Evolutionary conservation across 2,329 filamentous ascomycete genomes (phyloP), one percentile per base, ranked within the genome.

Genomic region (Tolypocladium sp.): DNA sequence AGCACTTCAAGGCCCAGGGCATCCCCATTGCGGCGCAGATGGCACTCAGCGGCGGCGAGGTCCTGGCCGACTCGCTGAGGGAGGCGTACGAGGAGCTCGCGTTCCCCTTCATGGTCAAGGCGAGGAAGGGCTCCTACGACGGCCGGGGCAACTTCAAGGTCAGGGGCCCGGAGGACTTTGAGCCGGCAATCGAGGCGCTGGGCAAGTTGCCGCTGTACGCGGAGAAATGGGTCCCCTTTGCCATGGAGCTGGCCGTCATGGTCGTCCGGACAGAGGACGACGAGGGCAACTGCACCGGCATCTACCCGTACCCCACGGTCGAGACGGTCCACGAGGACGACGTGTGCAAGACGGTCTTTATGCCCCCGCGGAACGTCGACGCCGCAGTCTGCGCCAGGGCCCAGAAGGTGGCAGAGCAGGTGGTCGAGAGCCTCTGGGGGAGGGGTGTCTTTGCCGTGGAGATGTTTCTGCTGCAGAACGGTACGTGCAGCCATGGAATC

Each of bases 371-470:
- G 42, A 80, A 83, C 8, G 86, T 95, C 3, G 78, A 85, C 1
- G 75, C 79, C 1, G 73, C 78, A 1, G 79, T 89, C 44, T 82
- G 83, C 61, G 73, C 84, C 63, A 77, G 83, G 66, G 92, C 92
- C 0, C 87, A 91, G 69, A 82, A 86, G 49, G 80, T 97, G 0
- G 94, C 92, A 0, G 84, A 85, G 65, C 85, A 89, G 60, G 92
- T 94, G 13, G 86, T 97, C 27, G 82, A 83, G 49, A 88, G 85
- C 57, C 88, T 99, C 58, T 86, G 87, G 77, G 94, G 94, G 57
- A 88, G 94, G 62, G 94, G 94, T 63, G 90, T 96, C 38, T 99
- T 97, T 73, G 94, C 93, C 0, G 93, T 97, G 0, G 94, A 99
- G 76, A 90, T 97, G 86, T 99, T 99, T 75, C 75, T 97, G 4